Conservation (phyloP, 306 rosid species). For the Cucumis sativus region Cucumber_9930_V3 NC_026660.2:5221501-5222000, state of each 20-base stretch:
- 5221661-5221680: constrained; percentile 48
- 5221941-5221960: too few species aligned
- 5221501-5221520: background rate
- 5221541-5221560: background rate
- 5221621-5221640: constrained; percentile 45
- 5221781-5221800: background rate
- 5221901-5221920: too few species aligned
- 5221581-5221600: constrained; percentile 13
- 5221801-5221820: too few species aligned
- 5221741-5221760: background rate
- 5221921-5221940: too few species aligned
- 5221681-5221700: constrained; percentile 18
- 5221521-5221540: background rate
- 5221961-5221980: too few species aligned
- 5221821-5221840: too few species aligned
- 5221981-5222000: too few species aligned
- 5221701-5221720: constrained; percentile 5
- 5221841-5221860: too few species aligned
- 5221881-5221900: too few species aligned
- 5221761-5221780: background rate
- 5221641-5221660: constrained; percentile 56
- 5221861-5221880: background rate
- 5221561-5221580: background rate
- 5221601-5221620: constrained; percentile 42
- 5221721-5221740: background rate